phyloP scores from a whole-genome alignment of 2,329 filamentous ascomycete genomes.

The Aurifilum marmelostoma region DNA sequence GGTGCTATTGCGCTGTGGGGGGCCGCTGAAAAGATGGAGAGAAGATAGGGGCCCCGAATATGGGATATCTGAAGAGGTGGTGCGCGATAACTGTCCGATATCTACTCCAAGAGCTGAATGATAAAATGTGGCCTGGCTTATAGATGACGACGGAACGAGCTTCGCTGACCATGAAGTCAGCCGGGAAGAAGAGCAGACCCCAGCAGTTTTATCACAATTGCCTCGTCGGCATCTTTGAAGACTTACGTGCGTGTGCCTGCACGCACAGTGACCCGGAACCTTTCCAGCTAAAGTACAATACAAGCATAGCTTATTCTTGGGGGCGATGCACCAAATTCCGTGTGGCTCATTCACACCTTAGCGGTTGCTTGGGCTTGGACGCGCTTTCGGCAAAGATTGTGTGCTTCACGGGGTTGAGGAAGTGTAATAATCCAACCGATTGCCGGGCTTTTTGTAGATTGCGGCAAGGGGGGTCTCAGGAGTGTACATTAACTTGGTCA shows the following conservation, averaged over 20 bases:
- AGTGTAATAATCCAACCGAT: no score
- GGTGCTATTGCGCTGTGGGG: background rate
- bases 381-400: background rate
- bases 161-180: background rate
- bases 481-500: no score
- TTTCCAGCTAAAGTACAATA: background rate
- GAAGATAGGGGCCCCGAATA: background rate
- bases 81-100: background rate
- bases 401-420: no score
- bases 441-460: no score
- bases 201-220: background rate
- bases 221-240: background rate
- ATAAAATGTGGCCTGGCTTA: background rate
- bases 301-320: background rate
- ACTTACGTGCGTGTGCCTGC: background rate
- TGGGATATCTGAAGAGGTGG: background rate
- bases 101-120: background rate
- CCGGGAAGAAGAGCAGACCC: background rate
- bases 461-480: no score
- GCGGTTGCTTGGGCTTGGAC: background rate
- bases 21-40: background rate
- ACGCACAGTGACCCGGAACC: no score
- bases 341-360: background rate
- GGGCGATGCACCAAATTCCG: background rate
- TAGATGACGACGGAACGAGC: background rate